phyloP scores from a whole-genome alignment of 2,329 filamentous ascomycete genomes.

The Helminthosporium solani region DNA sequence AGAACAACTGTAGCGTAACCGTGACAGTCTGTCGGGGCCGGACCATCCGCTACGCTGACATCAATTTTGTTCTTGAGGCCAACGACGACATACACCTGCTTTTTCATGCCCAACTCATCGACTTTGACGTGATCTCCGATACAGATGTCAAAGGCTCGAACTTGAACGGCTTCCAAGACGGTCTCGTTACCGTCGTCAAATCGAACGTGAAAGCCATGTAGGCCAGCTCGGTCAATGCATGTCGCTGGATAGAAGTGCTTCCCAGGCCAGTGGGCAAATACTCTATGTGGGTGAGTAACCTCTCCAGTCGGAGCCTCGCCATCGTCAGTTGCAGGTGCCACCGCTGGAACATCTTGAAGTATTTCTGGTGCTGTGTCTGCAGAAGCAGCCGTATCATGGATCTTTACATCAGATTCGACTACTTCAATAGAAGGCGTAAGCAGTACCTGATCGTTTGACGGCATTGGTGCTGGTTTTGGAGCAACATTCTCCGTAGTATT shows the following conservation, averaged over 20 bases:
- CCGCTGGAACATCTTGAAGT: conserved; percentile 3
- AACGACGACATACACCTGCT: conserved; percentile 46
- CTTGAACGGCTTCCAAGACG: conserved; percentile 42
- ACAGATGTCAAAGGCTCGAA: conserved; percentile 47
- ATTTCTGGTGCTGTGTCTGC: conserved; percentile 17
- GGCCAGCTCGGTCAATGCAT: conserved; percentile 52
- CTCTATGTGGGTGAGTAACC: conserved; percentile 51
- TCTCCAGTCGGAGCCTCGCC: conserved; percentile 22
- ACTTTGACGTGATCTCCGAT: conserved; percentile 51
- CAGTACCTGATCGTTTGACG: conserved; percentile 5
- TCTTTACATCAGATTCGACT: conserved; percentile 17
- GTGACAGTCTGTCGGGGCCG: conserved; percentile 45
- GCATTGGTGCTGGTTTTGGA: conserved; percentile 4
- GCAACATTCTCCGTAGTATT: conserved; percentile 22
- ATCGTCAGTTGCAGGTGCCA: conserved; percentile 8
- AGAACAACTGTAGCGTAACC: conserved; percentile 46
- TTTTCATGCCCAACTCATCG: conserved; percentile 47
- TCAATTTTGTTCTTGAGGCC: conserved; percentile 45
- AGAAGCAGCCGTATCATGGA: conserved; percentile 14
- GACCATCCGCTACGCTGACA: conserved; percentile 17
- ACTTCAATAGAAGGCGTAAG: conserved; percentile 8
- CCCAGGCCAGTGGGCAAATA: conserved; percentile 60
- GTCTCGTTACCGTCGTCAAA: conserved; percentile 51
- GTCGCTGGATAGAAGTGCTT: conserved; percentile 61
- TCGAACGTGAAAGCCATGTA: conserved; percentile 47